Evolutionary conservation across 345 rosid species (phyloP).

Genomic region (Triadica sebifera): DNA sequence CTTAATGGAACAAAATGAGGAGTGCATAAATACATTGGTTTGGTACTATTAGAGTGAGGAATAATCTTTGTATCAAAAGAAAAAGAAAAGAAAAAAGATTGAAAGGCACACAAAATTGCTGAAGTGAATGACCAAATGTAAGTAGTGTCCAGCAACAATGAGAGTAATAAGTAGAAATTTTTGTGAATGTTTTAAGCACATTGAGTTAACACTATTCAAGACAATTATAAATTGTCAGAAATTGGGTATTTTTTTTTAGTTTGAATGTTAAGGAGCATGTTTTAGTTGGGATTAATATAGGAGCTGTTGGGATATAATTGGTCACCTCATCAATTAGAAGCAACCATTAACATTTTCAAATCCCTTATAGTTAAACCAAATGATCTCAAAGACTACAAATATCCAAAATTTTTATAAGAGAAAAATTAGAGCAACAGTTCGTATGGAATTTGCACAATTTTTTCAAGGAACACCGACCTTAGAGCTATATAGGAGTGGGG

Average conservation of each 20-base stretch:
- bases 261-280: too few species aligned
- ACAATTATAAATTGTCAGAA: too few species aligned
- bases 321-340: conserved; percentile 49
- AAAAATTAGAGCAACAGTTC: not conserved
- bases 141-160: too few species aligned
- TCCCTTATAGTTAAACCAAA: conserved; percentile 36
- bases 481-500: conserved; percentile 29
- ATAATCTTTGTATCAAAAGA: too few species aligned
- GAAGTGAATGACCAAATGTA: too few species aligned
- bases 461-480: conserved; percentile 32
- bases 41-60: not conserved
- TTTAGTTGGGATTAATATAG: conserved; percentile 75
- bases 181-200: too few species aligned
- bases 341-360: conserved; percentile 33
- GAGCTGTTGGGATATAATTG: conserved; percentile 69
- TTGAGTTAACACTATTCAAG: too few species aligned
- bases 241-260: too few species aligned
- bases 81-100: too few species aligned
- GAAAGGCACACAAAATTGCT: too few species aligned
- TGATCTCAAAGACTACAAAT: conserved; percentile 30
- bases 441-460: not conserved
- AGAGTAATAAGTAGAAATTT: too few species aligned
- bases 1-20: conserved; percentile 35
- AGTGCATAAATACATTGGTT: conserved; percentile 34
- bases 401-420: not conserved